These are phyloP conservation scores for Aethionema arabicum DNA, from an alignment of 345 rosid genomes.

Conservation along the genomic window DNA sequence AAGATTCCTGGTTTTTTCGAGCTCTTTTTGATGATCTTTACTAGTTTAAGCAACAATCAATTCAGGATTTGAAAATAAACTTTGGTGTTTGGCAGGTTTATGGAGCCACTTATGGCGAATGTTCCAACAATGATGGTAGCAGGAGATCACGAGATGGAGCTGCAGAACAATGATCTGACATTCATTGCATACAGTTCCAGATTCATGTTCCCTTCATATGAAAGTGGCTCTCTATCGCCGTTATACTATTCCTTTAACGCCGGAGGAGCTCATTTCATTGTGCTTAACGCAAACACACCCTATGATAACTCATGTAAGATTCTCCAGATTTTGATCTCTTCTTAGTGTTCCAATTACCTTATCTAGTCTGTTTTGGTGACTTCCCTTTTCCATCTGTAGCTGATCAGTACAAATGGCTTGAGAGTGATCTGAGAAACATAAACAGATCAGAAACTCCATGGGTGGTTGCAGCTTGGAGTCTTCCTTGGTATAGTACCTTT, in stretches of 20 bases:
- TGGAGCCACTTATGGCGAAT: conserved; percentile 67
- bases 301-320: conserved; percentile 54
- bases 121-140: conserved; percentile 79
- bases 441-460: conserved; percentile 80
- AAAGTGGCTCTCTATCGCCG: conserved; percentile 59
- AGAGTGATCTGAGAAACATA: conserved; percentile 55
- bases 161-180: conserved; percentile 46
- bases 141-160: conserved; percentile 77
- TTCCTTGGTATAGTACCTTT: conserved; percentile 91
- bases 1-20: not conserved
- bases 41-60: not conserved
- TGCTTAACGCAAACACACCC: conserved; percentile 59
- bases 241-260: conserved; percentile 82
- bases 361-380: not conserved
- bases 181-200: conserved; percentile 72
- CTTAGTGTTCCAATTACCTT: not conserved
- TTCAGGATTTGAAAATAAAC: conserved; percentile 1
- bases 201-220: conserved; percentile 67
- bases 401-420: conserved; percentile 79
- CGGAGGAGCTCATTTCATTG: conserved; percentile 77
- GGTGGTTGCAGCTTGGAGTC: conserved; percentile 81
- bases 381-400: conserved; percentile 40
- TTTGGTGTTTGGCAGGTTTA: conserved; percentile 45
- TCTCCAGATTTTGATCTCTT: conserved; percentile 15
- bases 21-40: not conserved